Evolutionary conservation across 139 green algal genomes (phyloP), one percentile per base, ranked within the genome.

Genomic region (Picochlorum sp.): DNA sequence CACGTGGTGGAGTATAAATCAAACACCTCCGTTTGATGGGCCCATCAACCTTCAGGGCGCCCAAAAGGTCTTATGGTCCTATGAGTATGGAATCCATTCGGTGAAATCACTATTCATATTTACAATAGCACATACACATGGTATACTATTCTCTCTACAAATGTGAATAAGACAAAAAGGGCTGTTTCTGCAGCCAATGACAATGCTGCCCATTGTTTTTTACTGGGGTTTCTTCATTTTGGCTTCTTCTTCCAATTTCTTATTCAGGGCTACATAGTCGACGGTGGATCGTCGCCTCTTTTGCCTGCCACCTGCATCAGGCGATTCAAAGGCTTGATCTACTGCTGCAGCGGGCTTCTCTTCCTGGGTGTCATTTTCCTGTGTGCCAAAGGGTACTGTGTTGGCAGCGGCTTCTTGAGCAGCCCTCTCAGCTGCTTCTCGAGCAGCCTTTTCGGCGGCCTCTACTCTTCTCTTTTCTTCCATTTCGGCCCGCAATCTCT

Each of bases 261-360:
- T 76, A 56, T 92, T 91, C 2, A 92, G 62, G 1, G 81, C 76
- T 9, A 80, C 77, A 63, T 92, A 92, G 59, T 92, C 85, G 21
- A 91, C 85, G 5, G 31, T 68, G 7, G 68, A 59, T 4, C 85
- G 62, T 20, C 78, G 67, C 38, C 84, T 69, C 34, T 83, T 72
- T 69, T 83, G 84, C 4, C 50, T 30, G 11, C 60, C 59, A 34
- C 67, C 60, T 11, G 28, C 14, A 4, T 41, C 24, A 45, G 57
- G 62, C 16, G 69, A 50, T 44, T 49, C 59, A 34, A 64, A 60
- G 9, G 26, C 30, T 23, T 60, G 28, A 55, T 34, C 49, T 11
- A 31, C 55, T 8, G 24, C 28, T 14, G 57, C 60, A 6, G 28
- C 37, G 26, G 14, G 8, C 34, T 41, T 41, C 8, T 41, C 34